These are phyloP conservation scores for Colletotrichum lindemuthianum DNA, from an alignment of 2,329 filamentous ascomycete species.

Conservation along the genomic window DNA sequence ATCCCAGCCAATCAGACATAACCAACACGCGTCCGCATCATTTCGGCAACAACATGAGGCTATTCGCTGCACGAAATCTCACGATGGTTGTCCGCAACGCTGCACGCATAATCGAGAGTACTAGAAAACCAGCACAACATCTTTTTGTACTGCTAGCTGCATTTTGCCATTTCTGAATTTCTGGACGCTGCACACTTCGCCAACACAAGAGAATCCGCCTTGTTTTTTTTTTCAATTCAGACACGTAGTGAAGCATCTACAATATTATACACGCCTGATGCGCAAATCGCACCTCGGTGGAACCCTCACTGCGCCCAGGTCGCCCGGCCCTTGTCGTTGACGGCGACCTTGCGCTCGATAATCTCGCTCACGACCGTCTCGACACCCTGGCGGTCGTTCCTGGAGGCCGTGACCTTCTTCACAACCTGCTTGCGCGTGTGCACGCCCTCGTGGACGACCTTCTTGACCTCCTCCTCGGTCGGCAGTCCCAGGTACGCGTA, in stretches of 20 bases:
- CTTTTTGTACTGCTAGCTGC: no score
- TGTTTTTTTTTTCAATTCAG: slow-evolving; percentile 30
- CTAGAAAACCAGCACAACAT: no score
- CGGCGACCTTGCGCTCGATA: slow-evolving; percentile 67
- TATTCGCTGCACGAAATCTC: neutral
- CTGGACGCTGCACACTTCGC: no score
- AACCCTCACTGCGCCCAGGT: slow-evolving; percentile 46
- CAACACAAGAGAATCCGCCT: slow-evolving; percentile 8
- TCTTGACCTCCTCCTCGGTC: slow-evolving; percentile 69
- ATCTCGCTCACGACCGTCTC: slow-evolving; percentile 76
- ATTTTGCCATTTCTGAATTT: no score
- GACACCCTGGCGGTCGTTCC: slow-evolving; percentile 75
- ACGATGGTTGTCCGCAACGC: no score
- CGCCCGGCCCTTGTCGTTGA: slow-evolving; percentile 55
- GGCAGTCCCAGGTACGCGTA: slow-evolving; percentile 77
- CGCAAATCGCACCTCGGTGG: slow-evolving; percentile 8
- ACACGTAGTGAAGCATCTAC: slow-evolving; percentile 33
- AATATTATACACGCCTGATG: slow-evolving; percentile 33
- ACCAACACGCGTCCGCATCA: neutral
- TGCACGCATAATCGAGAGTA: no score
- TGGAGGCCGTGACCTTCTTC: slow-evolving; percentile 67
- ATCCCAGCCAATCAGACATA: slow-evolving; percentile 15
- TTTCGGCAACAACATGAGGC: neutral
- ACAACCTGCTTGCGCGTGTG: slow-evolving; percentile 68
- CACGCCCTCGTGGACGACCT: slow-evolving; percentile 51